Conservation (phyloP, 768 basidiomycete genomes). For the Kwoniella sp. region DNA sequence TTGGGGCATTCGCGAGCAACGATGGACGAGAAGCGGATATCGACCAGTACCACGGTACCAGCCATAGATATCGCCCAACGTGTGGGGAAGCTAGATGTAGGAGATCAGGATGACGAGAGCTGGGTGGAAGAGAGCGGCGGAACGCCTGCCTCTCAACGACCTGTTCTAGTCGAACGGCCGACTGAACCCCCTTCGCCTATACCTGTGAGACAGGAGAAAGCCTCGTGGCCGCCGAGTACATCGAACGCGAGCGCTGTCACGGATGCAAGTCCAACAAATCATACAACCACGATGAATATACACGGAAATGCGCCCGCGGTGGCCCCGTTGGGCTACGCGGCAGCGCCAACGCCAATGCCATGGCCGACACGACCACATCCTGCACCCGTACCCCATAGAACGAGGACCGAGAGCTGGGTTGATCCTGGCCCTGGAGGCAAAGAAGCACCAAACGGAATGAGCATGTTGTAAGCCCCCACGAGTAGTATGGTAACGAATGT, state of each 20-base stretch:
- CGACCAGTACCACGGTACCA: constrained; percentile 17
- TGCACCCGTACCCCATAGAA: constrained; percentile 1
- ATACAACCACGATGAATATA: not conserved
- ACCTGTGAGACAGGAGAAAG: not conserved
- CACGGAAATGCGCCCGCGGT: not conserved
- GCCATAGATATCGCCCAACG: constrained; percentile 16
- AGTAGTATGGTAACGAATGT: not conserved
- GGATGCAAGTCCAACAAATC: not conserved
- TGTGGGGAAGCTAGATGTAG: not conserved
- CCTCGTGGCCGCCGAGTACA: not conserved
- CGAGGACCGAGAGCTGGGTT: constrained; percentile 24
- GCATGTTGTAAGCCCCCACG: constrained; percentile 10
- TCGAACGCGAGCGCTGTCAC: too few species aligned
- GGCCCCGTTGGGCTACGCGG: not conserved
- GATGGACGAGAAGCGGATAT: constrained; percentile 6
- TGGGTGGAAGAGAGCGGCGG: constrained; percentile 17
- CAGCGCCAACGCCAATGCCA: not conserved
- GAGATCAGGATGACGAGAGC: not conserved
- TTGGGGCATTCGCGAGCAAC: not conserved
- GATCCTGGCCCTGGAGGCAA: constrained; percentile 19
- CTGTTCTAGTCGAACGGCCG: constrained; percentile 11
- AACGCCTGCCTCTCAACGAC: constrained; percentile 13
- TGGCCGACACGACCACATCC: not conserved
- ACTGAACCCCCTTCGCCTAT: constrained; percentile 3
- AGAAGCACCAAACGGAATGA: constrained; percentile 31